phyloP scores from a whole-genome alignment of 1,139 yeast genomes.

The Yamadazyma triangularis region DNA sequence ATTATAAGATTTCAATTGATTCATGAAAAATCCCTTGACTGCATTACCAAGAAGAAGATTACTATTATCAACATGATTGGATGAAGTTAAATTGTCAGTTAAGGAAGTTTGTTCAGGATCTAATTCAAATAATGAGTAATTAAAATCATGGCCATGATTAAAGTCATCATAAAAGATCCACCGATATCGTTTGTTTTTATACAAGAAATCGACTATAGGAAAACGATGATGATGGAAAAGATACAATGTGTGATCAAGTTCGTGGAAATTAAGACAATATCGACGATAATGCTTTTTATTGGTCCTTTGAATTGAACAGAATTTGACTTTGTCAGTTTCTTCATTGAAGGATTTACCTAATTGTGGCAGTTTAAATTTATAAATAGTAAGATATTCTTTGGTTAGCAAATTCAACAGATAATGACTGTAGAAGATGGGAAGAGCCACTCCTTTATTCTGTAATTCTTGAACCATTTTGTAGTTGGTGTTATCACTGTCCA shows the following conservation, averaged over 20 bases:
- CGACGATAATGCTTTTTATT: not conserved
- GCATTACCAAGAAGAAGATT: slow-evolving; percentile 1
- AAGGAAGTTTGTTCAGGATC: slow-evolving; percentile 2
- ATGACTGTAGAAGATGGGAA: slow-evolving; percentile 1
- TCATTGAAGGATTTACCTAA: not conserved
- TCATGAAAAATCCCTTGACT: not conserved
- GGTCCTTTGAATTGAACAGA: not conserved
- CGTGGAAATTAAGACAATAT: slow-evolving; percentile 1
- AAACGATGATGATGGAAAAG: slow-evolving; percentile 1
- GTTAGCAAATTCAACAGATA: not conserved
- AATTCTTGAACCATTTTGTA: not conserved
- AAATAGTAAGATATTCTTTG: not conserved
- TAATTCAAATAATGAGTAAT: slow-evolving; percentile 3
- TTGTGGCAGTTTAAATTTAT: not conserved
- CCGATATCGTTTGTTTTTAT: slow-evolving; percentile 3
- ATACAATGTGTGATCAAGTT: not conserved
- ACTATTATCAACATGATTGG: slow-evolving; percentile 2
- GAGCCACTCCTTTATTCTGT: slow-evolving; percentile 1
- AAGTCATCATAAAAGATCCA: slow-evolving; percentile 3
- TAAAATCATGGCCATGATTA: not conserved
- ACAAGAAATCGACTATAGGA: slow-evolving; percentile 5
- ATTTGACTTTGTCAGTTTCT: not conserved
- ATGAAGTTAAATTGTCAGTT: slow-evolving; percentile 1
- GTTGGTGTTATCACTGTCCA: not conserved
- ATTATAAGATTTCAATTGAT: not conserved